A percentile compares a stretch with the other conserved stretches of the same genome.
phyloP scores from a whole-genome alignment of 345 rosid genomes.

The Salix caprea region DNA sequence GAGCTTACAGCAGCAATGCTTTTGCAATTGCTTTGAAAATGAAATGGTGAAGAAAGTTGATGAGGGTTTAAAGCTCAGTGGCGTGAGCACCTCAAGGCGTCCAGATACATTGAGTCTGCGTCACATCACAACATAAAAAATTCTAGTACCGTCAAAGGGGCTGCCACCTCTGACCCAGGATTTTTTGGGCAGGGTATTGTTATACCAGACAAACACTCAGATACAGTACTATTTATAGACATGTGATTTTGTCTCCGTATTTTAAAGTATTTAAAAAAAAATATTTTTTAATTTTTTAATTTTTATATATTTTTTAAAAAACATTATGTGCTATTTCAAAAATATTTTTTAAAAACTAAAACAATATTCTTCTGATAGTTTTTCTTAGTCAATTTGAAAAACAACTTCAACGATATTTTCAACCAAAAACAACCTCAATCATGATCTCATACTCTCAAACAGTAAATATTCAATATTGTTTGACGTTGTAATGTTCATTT shows the following conservation, averaged over 20 bases:
- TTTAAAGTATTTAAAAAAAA: too few species aligned
- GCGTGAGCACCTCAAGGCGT: constrained; percentile 26
- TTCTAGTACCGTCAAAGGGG: neutral
- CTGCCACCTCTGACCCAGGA: neutral
- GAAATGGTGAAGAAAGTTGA: neutral
- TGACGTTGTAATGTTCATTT: neutral
- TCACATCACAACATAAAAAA: neutral
- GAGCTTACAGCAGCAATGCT: neutral
- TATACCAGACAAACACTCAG: neutral
- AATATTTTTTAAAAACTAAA: too few species aligned
- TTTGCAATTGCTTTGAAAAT: constrained; percentile 7
- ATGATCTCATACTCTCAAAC: too few species aligned
- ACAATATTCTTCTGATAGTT: too few species aligned
- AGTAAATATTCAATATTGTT: too few species aligned
- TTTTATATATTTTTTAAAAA: too few species aligned
- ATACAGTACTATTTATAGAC: too few species aligned
- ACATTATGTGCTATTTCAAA: too few species aligned
- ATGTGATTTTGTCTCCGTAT: too few species aligned
- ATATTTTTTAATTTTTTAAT: too few species aligned
- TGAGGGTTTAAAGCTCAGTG: constrained; percentile 17
- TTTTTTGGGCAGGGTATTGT: neutral
- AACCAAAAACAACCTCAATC: too few species aligned
- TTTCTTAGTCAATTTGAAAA: too few species aligned
- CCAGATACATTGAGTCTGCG: constrained; percentile 39
- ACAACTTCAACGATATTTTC: accelerated